Evolutionary conservation across 2,329 filamentous ascomycete species (phyloP).

Genomic region (Ramichloridium luteum): DNA sequence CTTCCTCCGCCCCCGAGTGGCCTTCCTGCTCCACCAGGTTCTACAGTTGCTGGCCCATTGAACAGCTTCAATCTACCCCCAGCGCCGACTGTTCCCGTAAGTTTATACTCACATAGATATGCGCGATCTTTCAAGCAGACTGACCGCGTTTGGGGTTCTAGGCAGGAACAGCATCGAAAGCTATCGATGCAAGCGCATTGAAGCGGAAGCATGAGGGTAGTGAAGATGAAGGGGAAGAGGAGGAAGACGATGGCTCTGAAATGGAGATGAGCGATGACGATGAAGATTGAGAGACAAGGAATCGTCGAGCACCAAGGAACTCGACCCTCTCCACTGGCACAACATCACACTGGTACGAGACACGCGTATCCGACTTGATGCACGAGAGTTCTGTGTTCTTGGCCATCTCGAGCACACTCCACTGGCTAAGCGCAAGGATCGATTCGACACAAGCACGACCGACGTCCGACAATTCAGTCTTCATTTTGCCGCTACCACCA

Average conservation of each 20-base stretch:
- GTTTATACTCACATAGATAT: not conserved
- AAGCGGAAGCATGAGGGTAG: constrained; percentile 25
- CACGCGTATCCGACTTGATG: no score
- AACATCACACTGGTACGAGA: no score
- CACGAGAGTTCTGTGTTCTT: no score
- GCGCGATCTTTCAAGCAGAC: not conserved
- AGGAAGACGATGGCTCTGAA: constrained; percentile 34
- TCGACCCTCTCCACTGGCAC: no score
- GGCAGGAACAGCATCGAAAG: not conserved
- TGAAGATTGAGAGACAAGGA: constrained; percentile 37
- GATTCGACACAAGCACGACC: not conserved
- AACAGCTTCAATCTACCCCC: not conserved
- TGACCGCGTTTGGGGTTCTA: not conserved
- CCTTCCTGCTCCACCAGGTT: constrained; percentile 20
- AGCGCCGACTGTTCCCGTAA: not conserved
- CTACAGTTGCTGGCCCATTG: not conserved
- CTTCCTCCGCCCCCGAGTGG: constrained; percentile 50
- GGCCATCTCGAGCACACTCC: no score
- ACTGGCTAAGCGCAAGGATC: no score
- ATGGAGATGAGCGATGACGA: constrained; percentile 60
- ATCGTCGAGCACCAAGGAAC: not conserved
- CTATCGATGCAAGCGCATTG: not conserved
- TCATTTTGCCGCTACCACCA: no score
- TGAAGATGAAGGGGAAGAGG: constrained; percentile 30
- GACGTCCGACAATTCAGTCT: not conserved